These are phyloP conservation scores for Lentithecium fluviatile DNA, from an alignment of 495 filamentous ascomycete genomes.

Conservation along the genomic window DNA sequence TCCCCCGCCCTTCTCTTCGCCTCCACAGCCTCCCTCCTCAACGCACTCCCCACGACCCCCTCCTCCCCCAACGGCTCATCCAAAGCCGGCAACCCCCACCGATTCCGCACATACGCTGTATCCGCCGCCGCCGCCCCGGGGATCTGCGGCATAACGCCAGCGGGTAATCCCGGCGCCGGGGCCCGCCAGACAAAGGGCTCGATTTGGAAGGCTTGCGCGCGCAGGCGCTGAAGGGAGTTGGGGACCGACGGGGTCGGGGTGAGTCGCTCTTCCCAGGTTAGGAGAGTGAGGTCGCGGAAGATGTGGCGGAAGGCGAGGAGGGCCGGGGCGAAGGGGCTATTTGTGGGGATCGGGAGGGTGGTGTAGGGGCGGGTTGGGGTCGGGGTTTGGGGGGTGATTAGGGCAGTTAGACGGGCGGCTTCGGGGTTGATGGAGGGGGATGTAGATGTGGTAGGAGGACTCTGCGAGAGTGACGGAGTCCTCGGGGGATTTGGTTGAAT, in stretches of 20 bases:
- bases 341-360: constrained; percentile 32
- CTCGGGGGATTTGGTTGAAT: constrained; percentile 26
- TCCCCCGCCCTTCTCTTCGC: not conserved
- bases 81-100: constrained; percentile 12
- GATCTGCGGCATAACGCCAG: not conserved
- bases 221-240: not conserved
- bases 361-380: constrained; percentile 19
- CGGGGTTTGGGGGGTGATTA: constrained; percentile 6
- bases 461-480: too few species aligned
- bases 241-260: not conserved
- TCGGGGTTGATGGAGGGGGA: not conserved
- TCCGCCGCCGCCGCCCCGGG: not conserved
- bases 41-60: not conserved
- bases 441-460: too few species aligned
- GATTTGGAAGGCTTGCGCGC: not conserved
- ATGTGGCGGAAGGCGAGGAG: constrained; percentile 35
- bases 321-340: constrained; percentile 31
- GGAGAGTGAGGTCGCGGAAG: constrained; percentile 38
- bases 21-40: not conserved
- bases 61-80: not conserved
- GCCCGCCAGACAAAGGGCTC: constrained; percentile 11
- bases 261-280: constrained; percentile 41
- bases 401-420: not conserved
- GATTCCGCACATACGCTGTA: not conserved
- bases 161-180: not conserved